Evolutionary conservation across 495 filamentous ascomycete genomes (phyloP).

Genomic region (Penicillium pancosmium): DNA sequence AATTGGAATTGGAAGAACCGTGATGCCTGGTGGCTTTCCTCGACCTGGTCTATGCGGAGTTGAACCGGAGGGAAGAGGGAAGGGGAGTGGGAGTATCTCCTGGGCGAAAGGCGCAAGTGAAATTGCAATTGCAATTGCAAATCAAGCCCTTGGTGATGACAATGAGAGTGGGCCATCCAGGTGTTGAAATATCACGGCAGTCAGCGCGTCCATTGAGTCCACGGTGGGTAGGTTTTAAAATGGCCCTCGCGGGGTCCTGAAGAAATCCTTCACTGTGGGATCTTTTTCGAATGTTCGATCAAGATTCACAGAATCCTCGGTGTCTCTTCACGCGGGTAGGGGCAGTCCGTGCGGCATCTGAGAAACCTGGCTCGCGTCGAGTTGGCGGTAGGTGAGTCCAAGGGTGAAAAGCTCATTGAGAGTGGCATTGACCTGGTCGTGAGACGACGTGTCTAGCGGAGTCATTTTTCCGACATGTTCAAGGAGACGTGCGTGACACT

Average conservation of each 20-base stretch:
- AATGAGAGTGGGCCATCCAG: not conserved
- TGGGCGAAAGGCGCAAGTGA: not conserved
- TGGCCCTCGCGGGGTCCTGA: conserved; percentile 8
- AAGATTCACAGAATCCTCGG: conserved; percentile 6
- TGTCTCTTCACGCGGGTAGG: conserved; percentile 37
- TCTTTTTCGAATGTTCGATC: not conserved
- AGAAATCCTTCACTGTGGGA: conserved; percentile 7
- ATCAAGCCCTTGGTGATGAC: not conserved
- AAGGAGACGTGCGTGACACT: conserved; percentile 46
- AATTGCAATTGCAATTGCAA: not conserved
- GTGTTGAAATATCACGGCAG: conserved; percentile 1
- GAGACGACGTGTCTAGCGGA: conserved; percentile 46
- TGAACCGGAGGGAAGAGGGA: not conserved
- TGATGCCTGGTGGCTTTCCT: not conserved
- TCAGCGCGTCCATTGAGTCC: not conserved
- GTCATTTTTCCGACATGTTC: conserved; percentile 45
- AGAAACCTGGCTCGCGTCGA: conserved; percentile 48
- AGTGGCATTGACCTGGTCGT: conserved; percentile 53
- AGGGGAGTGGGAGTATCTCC: not conserved
- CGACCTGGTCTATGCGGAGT: not conserved
- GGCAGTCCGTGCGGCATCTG: conserved; percentile 39
- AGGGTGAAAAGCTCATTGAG: conserved; percentile 52
- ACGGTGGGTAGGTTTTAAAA: conserved; percentile 6
- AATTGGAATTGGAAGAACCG: not conserved
- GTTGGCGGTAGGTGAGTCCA: conserved; percentile 48